Evolutionary conservation across 257 asterid genomes (phyloP), one percentile per base, ranked within the genome.

Genomic region (Haberlea rhodopensis): DNA sequence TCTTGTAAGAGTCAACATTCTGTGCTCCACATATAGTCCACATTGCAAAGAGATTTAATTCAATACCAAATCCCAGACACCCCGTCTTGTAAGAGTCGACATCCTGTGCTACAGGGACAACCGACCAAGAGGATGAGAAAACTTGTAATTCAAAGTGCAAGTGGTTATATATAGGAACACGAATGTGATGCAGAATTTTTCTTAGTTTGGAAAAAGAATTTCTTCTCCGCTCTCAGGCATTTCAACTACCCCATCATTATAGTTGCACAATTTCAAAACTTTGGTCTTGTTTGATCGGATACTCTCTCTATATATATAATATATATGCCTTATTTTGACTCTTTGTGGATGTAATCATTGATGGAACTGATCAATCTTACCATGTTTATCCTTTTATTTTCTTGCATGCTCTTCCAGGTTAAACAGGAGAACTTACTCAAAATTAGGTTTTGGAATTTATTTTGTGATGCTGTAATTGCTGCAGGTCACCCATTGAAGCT

Each of bases 401-500:
- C 9, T 1, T 32, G 40, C 40, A 32, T 3, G 40, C 40, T 8
- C 40, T 32, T 32, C n/a, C 46, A 71, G 57, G 60, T 60, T 27
- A 63, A 53, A 52, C 62, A 32, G 49, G 19, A 20, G 31, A 16
- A 19, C 37, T 59, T 8, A 0, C 55, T 24, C 60, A 34, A 34
- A 61, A 34, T 51, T 49, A 57, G 60, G 66, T 28, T 40, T 20
- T 61, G 54, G 11, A 21, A 3, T 32, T 53, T 10, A n/a, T n/a
- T n/a, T n/a, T n/a, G n/a, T n/a, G n/a, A 7, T 28, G 21, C n/a
- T n/a, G n/a, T n/a, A n/a, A n/a, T 60, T 65, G 58, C 37, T 57
- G 71, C 80, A 80, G 89, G 75, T 26, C 62, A 49, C 77, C 80
- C 26, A 58, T 63, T 56, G 74, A 52, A 63, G 78, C 69, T 32